A percentile compares a stretch with the other conserved stretches of the same genome.
Evolutionary conservation across 2,329 filamentous ascomycete species (phyloP).

Genomic region (Verticillium alfalfae): DNA sequence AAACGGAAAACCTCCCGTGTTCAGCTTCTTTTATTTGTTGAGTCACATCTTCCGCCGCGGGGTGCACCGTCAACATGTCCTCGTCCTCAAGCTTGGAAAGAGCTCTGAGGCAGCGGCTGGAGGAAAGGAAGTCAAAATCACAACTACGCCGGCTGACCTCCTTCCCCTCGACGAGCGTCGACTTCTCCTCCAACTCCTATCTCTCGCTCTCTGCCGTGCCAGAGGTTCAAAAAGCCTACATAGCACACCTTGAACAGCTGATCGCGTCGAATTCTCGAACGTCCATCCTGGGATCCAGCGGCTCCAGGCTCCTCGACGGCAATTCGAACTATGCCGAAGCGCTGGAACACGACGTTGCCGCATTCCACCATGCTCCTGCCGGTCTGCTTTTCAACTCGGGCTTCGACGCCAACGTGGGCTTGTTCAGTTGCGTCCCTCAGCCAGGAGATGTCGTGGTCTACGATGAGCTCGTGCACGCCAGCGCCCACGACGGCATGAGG

Average conservation of each 20-base stretch:
- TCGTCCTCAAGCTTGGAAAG: constrained; percentile 3
- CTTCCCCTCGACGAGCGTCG: constrained; percentile 61
- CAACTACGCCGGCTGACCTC: constrained; percentile 43
- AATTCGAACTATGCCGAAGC: constrained; percentile 38
- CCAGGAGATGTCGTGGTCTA: constrained; percentile 60
- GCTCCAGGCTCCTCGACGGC: constrained; percentile 48
- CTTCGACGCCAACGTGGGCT: constrained; percentile 60
- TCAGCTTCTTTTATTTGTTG: neutral
- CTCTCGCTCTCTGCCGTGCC: constrained; percentile 63
- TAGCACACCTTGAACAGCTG: constrained; percentile 28
- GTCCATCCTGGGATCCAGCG: constrained; percentile 39
- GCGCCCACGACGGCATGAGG: constrained; percentile 71
- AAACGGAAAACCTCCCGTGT: neutral
- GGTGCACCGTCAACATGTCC: neutral
- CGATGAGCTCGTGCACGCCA: constrained; percentile 74
- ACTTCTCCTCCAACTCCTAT: constrained; percentile 76
- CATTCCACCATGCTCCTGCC: constrained; percentile 38
- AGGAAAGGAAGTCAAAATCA: constrained; percentile 18
- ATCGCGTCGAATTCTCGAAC: constrained; percentile 1
- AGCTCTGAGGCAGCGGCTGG: constrained; percentile 4
- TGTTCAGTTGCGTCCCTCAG: constrained; percentile 57
- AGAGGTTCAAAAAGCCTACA: constrained; percentile 56
- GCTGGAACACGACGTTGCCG: constrained; percentile 40
- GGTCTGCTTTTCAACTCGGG: constrained; percentile 53
- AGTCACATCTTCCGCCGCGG: neutral